Conservation (phyloP, 2,329 filamentous ascomycete species). For the Scedosporium minutisporum region DNA sequence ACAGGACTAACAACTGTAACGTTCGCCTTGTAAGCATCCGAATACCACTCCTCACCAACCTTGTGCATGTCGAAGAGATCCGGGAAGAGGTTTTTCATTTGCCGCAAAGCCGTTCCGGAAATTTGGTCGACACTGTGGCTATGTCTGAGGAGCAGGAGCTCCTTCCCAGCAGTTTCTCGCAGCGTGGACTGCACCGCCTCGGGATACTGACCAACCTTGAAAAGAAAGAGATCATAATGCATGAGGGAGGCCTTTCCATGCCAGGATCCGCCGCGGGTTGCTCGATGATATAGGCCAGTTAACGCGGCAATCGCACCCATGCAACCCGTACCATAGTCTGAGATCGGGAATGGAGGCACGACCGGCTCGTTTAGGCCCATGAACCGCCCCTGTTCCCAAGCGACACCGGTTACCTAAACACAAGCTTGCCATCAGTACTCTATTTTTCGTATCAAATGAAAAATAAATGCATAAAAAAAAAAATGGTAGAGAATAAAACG, state of each 20-base stretch:
- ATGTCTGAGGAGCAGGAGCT: conserved; percentile 49
- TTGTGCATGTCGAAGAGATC: neutral
- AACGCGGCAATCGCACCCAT: conserved; percentile 13
- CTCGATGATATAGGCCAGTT: conserved; percentile 12
- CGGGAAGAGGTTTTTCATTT: neutral
- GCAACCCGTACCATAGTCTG: conserved; percentile 16
- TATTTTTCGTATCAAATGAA: no score
- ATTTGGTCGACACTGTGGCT: conserved; percentile 57
- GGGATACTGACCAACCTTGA: conserved; percentile 13
- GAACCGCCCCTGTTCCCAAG: conserved; percentile 50
- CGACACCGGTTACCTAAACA: conserved; percentile 32
- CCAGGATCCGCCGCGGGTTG: conserved; percentile 12
- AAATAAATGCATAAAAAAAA: no score
- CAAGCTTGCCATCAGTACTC: neutral
- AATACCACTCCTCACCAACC: no score
- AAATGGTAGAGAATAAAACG: neutral
- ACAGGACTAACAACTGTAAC: no score
- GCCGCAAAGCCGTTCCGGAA: conserved; percentile 43
- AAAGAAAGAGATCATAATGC: conserved; percentile 18
- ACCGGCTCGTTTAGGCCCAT: conserved; percentile 55
- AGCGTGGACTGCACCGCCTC: conserved; percentile 10
- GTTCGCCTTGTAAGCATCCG: no score
- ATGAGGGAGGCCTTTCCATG: conserved; percentile 17
- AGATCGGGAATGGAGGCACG: conserved; percentile 53
- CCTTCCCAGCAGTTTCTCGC: conserved; percentile 29